A percentile compares a stretch with the other conserved stretches of the same genome.
Conservation (phyloP, 495 filamentous ascomycete species). For the Penicillium turbatum region DNA sequence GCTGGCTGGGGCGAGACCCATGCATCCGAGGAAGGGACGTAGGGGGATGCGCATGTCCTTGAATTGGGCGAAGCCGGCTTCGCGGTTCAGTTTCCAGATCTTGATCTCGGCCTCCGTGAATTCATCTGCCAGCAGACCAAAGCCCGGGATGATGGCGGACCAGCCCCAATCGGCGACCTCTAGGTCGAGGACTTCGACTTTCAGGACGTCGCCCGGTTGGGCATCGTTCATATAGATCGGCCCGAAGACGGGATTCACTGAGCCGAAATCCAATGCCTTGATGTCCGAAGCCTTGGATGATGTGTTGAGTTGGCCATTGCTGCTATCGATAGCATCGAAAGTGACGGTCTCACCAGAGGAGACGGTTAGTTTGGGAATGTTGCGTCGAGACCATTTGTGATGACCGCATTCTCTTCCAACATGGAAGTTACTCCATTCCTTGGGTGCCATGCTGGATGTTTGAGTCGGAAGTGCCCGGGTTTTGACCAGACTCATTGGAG, state of each 20-base stretch:
- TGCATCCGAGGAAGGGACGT: constrained; percentile 48
- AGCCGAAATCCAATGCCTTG: constrained; percentile 36
- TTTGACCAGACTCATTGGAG: constrained; percentile 18
- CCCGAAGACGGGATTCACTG: constrained; percentile 47
- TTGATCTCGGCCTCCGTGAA: constrained; percentile 41
- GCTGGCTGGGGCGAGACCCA: constrained; percentile 45
- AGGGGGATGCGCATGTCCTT: constrained; percentile 44
- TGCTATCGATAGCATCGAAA: constrained; percentile 49
- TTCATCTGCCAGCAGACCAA: constrained; percentile 47
- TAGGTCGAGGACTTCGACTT: constrained; percentile 43
- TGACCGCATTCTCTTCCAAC: constrained; percentile 39
- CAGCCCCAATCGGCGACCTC: constrained; percentile 46
- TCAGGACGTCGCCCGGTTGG: constrained; percentile 47
- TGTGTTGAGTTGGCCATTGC: constrained; percentile 45
- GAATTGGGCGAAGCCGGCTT: constrained; percentile 38
- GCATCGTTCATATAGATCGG: constrained; percentile 45
- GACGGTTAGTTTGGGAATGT: constrained; percentile 43
- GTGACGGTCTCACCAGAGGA: constrained; percentile 40
- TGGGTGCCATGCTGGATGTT: constrained; percentile 21
- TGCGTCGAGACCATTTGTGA: constrained; percentile 47
- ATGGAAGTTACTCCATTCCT: constrained; percentile 34
- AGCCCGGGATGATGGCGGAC: constrained; percentile 48
- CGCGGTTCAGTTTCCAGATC: constrained; percentile 45
- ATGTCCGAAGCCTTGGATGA: constrained; percentile 38
- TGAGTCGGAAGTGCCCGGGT: constrained; percentile 18